phyloP scores from a whole-genome alignment of 306 rosid species.

The Castanea mollissima region DNA sequence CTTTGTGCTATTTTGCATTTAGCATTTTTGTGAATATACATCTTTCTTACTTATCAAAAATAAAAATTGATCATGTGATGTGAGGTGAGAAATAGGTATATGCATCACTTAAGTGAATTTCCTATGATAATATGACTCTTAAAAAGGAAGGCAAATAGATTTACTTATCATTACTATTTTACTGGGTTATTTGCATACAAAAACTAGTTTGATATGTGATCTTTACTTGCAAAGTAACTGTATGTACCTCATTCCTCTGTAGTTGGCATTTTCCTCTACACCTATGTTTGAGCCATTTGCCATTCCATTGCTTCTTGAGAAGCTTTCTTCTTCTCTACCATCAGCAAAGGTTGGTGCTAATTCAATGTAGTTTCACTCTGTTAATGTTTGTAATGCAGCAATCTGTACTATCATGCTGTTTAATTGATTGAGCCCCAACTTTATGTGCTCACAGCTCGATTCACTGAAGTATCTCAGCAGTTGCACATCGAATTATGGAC shows the following conservation, averaged over 20 bases:
- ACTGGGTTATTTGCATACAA: conserved; percentile 17
- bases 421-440: conserved; percentile 18
- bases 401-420: background rate
- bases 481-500: conserved; percentile 69
- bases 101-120: background rate
- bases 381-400: conserved; percentile 8
- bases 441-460: conserved; percentile 62
- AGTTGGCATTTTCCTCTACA: conserved; percentile 76
- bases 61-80: background rate
- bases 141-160: background rate
- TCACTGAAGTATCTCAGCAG: conserved; percentile 78
- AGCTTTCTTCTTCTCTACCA: conserved; percentile 75
- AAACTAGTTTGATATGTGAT: background rate
- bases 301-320: conserved; percentile 88
- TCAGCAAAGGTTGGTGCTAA: conserved; percentile 74
- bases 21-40: too few relatives aligned
- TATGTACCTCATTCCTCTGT: conserved; percentile 35
- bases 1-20: too few relatives aligned
- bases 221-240: conserved; percentile 12
- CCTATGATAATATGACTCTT: background rate
- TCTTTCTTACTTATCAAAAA: too few relatives aligned
- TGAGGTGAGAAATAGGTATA: background rate
- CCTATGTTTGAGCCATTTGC: conserved; percentile 81
- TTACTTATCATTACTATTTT: background rate
- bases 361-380: conserved; percentile 17